phyloP scores from a whole-genome alignment of 2,329 filamentous ascomycete species.

The Colletotrichum sp. region DNA sequence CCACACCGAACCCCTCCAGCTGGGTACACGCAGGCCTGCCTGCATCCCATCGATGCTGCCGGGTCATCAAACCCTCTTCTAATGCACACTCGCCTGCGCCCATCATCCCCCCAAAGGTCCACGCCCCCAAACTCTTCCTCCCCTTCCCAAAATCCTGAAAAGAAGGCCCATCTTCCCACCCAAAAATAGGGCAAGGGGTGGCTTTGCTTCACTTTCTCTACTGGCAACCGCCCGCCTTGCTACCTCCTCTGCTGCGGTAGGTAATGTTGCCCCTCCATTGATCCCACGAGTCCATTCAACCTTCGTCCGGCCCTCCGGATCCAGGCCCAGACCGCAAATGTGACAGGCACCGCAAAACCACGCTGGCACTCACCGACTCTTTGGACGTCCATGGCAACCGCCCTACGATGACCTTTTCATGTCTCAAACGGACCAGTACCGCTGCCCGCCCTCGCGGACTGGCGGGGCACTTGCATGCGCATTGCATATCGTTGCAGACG shows the following conservation, averaged over 20 bases:
- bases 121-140: neutral
- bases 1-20: neutral
- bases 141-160: neutral
- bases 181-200: constrained; percentile 16
- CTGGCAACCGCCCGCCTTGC: neutral
- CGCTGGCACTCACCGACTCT: constrained; percentile 20
- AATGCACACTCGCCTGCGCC: neutral
- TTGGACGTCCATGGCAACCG: constrained; percentile 17
- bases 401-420: neutral
- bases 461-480: constrained; percentile 19
- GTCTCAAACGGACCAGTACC: neutral
- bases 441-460: neutral
- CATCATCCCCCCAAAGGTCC: neutral
- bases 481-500: constrained; percentile 21
- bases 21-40: neutral
- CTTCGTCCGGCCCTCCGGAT: neutral
- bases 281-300: neutral
- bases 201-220: neutral
- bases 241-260: neutral
- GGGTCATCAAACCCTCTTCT: neutral
- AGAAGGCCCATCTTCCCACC: neutral
- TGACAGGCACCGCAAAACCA: constrained; percentile 11
- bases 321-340: constrained; percentile 19
- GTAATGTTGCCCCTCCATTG: neutral
- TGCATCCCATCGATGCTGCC: constrained; percentile 9